phyloP scores from a whole-genome alignment of 805 yeast genomes.

The Cyberlindnera japonica region DNA sequence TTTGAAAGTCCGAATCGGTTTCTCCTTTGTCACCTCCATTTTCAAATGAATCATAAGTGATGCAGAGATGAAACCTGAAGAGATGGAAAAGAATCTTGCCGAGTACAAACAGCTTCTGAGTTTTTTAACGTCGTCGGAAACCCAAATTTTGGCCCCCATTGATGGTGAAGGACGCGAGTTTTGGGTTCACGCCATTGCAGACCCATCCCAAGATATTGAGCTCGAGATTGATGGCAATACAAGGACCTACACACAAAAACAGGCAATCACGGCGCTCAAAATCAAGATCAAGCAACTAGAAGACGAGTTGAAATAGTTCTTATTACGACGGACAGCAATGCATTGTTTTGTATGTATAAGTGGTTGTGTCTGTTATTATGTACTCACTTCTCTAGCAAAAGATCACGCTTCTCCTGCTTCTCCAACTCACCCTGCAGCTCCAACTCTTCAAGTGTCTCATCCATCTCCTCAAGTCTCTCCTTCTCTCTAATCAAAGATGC shows the following conservation, averaged over 20 bases:
- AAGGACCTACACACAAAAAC: constrained; percentile 1
- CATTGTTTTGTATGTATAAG: constrained; percentile 1
- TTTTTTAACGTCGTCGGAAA: constrained; percentile 7
- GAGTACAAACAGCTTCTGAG: constrained; percentile 11
- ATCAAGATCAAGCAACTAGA: constrained; percentile 9
- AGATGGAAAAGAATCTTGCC: constrained; percentile 4
- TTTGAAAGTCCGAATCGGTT: background rate
- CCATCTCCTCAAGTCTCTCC: constrained; percentile 1
- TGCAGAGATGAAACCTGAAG: background rate
- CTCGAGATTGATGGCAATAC: constrained; percentile 14
- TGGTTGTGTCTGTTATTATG: background rate
- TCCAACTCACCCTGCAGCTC: background rate
- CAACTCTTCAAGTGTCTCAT: constrained; percentile 1
- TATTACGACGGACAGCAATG: background rate
- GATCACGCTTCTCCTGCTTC: constrained; percentile 10
- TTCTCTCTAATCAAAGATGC: constrained; percentile 4
- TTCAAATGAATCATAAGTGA: background rate
- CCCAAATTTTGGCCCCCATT: constrained; percentile 18
- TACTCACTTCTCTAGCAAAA: constrained; percentile 15
- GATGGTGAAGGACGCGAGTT: constrained; percentile 23
- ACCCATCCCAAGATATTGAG: constrained; percentile 10
- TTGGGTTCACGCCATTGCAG: constrained; percentile 20
- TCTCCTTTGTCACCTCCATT: background rate
- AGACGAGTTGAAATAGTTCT: background rate
- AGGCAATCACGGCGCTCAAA: constrained; percentile 10